phyloP scores from a whole-genome alignment of 768 basidiomycete species.

The Boletus eberwhitei region DNA sequence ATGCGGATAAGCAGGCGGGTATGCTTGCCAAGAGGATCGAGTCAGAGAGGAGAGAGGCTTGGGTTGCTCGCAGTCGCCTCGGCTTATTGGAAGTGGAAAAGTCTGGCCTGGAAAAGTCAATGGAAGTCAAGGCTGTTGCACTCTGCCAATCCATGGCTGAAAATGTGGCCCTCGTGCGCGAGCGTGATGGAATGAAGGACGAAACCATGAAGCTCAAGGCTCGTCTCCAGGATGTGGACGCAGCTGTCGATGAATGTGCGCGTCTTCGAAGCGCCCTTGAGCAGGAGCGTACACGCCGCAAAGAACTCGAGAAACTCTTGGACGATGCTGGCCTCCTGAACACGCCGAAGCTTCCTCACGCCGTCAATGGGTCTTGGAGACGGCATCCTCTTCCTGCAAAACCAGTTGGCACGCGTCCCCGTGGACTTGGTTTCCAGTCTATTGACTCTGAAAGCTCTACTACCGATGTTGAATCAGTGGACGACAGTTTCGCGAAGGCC shows the following conservation, averaged over 20 bases:
- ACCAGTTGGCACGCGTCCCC: slow-evolving; percentile 33
- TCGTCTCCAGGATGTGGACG: slow-evolving; percentile 30
- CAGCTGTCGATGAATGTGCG: slow-evolving; percentile 23
- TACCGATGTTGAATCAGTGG: slow-evolving; percentile 65
- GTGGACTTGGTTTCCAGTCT: slow-evolving; percentile 53
- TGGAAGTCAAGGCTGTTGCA: slow-evolving; percentile 35
- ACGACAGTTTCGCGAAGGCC: slow-evolving; percentile 40
- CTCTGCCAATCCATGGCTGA: slow-evolving; percentile 31
- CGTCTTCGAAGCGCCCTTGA: slow-evolving; percentile 32
- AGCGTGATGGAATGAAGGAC: slow-evolving; percentile 30
- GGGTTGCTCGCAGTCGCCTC: slow-evolving; percentile 75
- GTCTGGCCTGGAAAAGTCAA: slow-evolving; percentile 46
- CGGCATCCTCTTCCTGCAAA: slow-evolving; percentile 20
- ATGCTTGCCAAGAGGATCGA: slow-evolving; percentile 69
- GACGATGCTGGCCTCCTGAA: slow-evolving; percentile 41
- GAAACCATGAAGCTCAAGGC: slow-evolving; percentile 28
- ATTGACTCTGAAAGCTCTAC: slow-evolving; percentile 62
- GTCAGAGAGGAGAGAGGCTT: slow-evolving; percentile 76
- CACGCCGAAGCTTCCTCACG: slow-evolving; percentile 40
- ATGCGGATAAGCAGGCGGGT: slow-evolving; percentile 68
- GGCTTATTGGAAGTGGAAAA: slow-evolving; percentile 69
- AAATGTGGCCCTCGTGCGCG: slow-evolving; percentile 21
- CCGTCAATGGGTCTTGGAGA: slow-evolving; percentile 11
- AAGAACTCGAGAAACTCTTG: slow-evolving; percentile 53
- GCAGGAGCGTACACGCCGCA: slow-evolving; percentile 40